Evolutionary conservation across 2,329 filamentous ascomycete genomes (phyloP).

Genomic region (Helotiales sp.): DNA sequence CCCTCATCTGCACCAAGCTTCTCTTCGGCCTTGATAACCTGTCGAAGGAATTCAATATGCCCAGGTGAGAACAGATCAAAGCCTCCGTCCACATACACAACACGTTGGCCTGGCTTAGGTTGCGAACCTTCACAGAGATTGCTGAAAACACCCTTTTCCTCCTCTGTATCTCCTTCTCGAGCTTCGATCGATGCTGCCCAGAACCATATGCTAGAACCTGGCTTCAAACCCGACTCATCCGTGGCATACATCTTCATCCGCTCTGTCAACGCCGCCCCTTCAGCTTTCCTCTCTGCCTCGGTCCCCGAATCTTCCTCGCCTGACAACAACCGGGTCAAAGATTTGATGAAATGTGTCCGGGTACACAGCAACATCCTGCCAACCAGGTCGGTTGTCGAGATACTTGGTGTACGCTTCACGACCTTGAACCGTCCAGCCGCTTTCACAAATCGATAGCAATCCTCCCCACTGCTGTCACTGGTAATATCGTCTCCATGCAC

Average conservation of each 20-base stretch:
- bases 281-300: constrained; percentile 62
- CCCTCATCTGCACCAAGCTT: constrained; percentile 64
- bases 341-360: constrained; percentile 89
- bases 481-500: constrained; percentile 98
- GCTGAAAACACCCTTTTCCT: constrained; percentile 66
- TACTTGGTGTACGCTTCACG: constrained; percentile 92
- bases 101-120: constrained; percentile 73
- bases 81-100: constrained; percentile 94
- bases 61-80: constrained; percentile 97
- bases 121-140: constrained; percentile 70
- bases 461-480: constrained; percentile 87
- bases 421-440: constrained; percentile 92
- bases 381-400: constrained; percentile 97
- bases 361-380: constrained; percentile 97
- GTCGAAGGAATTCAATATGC: constrained; percentile 90
- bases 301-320: constrained; percentile 74
- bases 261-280: constrained; percentile 69
- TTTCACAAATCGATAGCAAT: constrained; percentile 98
- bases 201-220: constrained; percentile 82
- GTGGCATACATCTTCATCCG: constrained; percentile 85
- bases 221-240: constrained; percentile 75
- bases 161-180: constrained; percentile 39
- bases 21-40: constrained; percentile 74
- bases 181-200: constrained; percentile 59
- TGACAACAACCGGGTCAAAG: constrained; percentile 65